These are phyloP conservation scores for Dissophora ornata DNA, from an alignment of 192 early-diverging fungal genomes.

Conservation along the genomic window DNA sequence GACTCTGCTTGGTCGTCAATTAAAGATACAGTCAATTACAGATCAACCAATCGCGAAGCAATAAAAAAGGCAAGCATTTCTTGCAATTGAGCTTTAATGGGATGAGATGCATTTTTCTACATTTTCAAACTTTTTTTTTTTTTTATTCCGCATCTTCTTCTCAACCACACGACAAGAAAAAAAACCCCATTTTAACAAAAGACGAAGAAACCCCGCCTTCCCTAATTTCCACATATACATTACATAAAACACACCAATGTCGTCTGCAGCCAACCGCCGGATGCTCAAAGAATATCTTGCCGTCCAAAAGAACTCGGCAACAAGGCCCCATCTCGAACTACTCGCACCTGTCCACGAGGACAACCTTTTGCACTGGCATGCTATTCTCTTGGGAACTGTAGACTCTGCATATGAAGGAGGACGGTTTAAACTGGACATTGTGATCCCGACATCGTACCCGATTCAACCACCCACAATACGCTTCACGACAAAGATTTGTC, in stretches of 20 bases:
- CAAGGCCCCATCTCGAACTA: slow-evolving; percentile 65
- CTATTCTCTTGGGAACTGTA: slow-evolving; percentile 69
- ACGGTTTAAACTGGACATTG: slow-evolving; percentile 74
- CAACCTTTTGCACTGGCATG: slow-evolving; percentile 76
- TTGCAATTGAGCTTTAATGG: too few species aligned
- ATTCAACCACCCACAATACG: slow-evolving; percentile 80
- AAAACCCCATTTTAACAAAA: too few species aligned
- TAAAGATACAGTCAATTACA: too few species aligned
- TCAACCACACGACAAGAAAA: too few species aligned
- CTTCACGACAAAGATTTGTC: slow-evolving; percentile 83
- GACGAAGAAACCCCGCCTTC: too few species aligned
- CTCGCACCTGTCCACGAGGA: slow-evolving; percentile 75
- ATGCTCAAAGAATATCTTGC: slow-evolving; percentile 73
- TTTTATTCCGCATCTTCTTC: too few species aligned
- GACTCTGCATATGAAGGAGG: slow-evolving; percentile 84
- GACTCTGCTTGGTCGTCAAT: too few species aligned
- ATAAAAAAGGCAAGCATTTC: too few species aligned
- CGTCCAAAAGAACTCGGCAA: slow-evolving; percentile 60
- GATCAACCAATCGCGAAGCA: too few species aligned
- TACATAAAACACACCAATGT: slow-evolving; percentile 31
- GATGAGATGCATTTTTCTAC: too few species aligned
- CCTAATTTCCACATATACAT: neutral
- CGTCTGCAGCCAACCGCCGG: slow-evolving; percentile 64
- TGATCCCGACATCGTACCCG: slow-evolving; percentile 79
- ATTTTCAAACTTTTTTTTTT: too few species aligned